Base-by-base conservation (phyloP, 306 rosid genomes). In the Pyrus bretschneideri region DNA sequence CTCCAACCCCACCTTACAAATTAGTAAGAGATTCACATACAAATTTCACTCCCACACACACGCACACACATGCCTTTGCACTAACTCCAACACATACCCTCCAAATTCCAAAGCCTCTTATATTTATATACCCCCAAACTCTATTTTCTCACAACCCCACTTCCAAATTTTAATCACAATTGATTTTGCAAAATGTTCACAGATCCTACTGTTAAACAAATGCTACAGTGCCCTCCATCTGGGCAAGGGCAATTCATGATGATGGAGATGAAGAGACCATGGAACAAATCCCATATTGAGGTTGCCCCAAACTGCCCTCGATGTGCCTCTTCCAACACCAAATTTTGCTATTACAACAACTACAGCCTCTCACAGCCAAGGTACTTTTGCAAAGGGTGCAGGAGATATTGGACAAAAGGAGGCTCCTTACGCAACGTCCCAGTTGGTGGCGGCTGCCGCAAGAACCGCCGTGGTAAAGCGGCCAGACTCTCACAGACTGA, bases 281-380 rank as follows among this genome's bases (percentile, higher is more conserved):
- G 96, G 97, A 88, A 30, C 68, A 63, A 90, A 54, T 89, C 96
- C 51, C 57, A 25, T 18, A 51, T 86, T 4, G 96, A 94, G 69
- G 54, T 85, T 0, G 90, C 97, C 30, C 97, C 97, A 2, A 89
- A 85, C 62, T 94, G 98, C 65, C 97, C 98, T 35, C 90, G 98
- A 0, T 94, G 97, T 60, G 90, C 96, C 62, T 91, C 98, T 46
- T 59, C 92, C 85, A 90, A 90, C 89, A 94, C 98, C 44, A 94
- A 94, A 72, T 94, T 94, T 83, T 94, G 98, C 67, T 94, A 94
- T 82, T 94, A 91, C 96, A 94, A 94, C 85, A 94, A 94, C 88
- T 94, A 94, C 90, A 91, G 98, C 86, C 78, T 89, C 38, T 94
- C 98, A 0, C 98, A 94, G 79, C 98, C 98, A 0, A 77, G 98